These are phyloP conservation scores for Neurospora pannonica DNA, from an alignment of 495 filamentous ascomycete genomes.

Conservation along the genomic window DNA sequence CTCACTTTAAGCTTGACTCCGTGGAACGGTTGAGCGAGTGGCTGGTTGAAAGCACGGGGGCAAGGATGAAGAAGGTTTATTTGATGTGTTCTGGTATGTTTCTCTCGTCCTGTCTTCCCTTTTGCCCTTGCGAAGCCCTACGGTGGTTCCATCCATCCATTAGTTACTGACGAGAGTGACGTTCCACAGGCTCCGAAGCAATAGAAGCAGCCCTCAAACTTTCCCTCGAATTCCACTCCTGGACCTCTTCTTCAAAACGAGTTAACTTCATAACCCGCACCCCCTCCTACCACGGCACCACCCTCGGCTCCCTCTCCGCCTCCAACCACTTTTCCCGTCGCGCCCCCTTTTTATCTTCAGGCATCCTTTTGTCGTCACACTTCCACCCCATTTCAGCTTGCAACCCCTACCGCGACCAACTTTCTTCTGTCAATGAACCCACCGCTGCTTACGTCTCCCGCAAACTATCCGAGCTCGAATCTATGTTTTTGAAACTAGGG, in stretches of 20 bases:
- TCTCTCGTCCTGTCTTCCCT: too few species aligned
- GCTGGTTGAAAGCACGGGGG: conserved; percentile 32
- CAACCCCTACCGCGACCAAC: conserved; percentile 36
- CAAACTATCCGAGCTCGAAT: conserved; percentile 51
- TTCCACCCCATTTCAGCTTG: conserved; percentile 57
- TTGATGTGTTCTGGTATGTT: conserved; percentile 45
- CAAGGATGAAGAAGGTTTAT: conserved; percentile 35
- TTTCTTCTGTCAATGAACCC: not conserved
- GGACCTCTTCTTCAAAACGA: conserved; percentile 13
- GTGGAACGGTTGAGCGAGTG: conserved; percentile 28
- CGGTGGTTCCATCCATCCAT: not conserved
- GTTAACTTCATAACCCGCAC: conserved; percentile 49
- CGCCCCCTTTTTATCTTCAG: conserved; percentile 46
- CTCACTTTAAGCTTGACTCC: conserved; percentile 28
- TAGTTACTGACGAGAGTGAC: too few species aligned
- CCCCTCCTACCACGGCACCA: conserved; percentile 64
- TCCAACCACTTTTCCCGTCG: conserved; percentile 50
- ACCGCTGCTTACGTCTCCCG: conserved; percentile 2
- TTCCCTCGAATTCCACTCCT: conserved; percentile 51
- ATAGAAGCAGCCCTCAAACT: conserved; percentile 63
- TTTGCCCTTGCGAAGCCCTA: too few species aligned
- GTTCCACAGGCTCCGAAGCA: conserved; percentile 54
- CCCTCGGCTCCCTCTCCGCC: conserved; percentile 51
- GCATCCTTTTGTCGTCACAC: conserved; percentile 20
- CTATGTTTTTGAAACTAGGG: conserved; percentile 54